These are phyloP conservation scores for Aspergillus homomorphus DNA, from an alignment of 495 filamentous ascomycete species.

Conservation along the genomic window DNA sequence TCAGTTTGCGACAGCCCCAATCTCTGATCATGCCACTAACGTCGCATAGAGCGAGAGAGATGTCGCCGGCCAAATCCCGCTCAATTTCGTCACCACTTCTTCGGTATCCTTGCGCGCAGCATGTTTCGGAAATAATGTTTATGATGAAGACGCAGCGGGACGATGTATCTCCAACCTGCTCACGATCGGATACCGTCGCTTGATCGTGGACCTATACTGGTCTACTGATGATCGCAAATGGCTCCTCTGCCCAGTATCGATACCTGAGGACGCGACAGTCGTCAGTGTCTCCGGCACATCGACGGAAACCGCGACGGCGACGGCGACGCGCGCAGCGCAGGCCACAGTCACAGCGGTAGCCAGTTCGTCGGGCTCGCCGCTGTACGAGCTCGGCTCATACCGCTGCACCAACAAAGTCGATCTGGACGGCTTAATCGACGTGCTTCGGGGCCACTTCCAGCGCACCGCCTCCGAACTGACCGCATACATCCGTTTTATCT, in stretches of 20 bases:
- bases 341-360: conserved; percentile 28
- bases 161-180: conserved; percentile 62
- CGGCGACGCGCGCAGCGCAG: conserved; percentile 23
- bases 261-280: conserved; percentile 27
- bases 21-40: conserved; percentile 1
- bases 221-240: conserved; percentile 48
- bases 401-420: conserved; percentile 52
- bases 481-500: conserved; percentile 46
- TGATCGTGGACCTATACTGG: conserved; percentile 66
- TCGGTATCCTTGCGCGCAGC: conserved; percentile 53
- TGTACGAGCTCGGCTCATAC: conserved; percentile 54
- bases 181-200: conserved; percentile 53
- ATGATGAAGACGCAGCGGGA: conserved; percentile 42
- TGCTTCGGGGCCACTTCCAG: conserved; percentile 49
- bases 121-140: conserved; percentile 54
- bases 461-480: conserved; percentile 44
- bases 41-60: conserved; percentile 57
- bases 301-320: conserved; percentile 20
- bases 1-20: conserved; percentile 17
- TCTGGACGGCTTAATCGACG: conserved; percentile 41
- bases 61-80: conserved; percentile 54
- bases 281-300: conserved; percentile 26
- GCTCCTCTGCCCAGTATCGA: conserved; percentile 57
- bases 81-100: conserved; percentile 59
- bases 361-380: conserved; percentile 31